Base-by-base conservation (phyloP, 2,329 filamentous ascomycete genomes). In the Microcyclospora tardicrescens region DNA sequence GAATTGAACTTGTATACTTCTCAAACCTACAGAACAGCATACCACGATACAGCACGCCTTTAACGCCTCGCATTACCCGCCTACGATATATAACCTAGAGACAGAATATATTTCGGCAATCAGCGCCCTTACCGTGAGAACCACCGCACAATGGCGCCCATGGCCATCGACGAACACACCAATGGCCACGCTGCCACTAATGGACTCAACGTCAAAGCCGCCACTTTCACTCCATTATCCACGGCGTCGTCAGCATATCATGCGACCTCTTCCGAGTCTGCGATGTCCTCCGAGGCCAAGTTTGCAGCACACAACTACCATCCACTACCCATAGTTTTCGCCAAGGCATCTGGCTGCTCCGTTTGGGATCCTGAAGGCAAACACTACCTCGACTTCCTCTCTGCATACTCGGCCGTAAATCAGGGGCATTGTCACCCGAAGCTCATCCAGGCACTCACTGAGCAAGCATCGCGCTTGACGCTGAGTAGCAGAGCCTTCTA, bases 271-370 rank as follows among this genome's bases (percentile, higher is more conserved):
- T 87, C 86, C 33, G 67, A 78, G 41, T 70, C 73, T 52, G 89
- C 91, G 53, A 93, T 95, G 60, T 67, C 77, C 38, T 68, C 78
- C 38, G 91, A 98, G 67, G 71, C 84, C 56, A 70, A 83, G 59
- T 89, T 76, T 62, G 91, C 91, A 36, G 91, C 91, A 35, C 91
- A 98, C 75, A 98, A 98, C 71, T 98, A 98, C 72, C 87, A 96
- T 64, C 91, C 91, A 12, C 75, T 98, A 2, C 91, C 91, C 31
- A 79, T 98, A 43, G 91, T 94, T 58, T 95, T 96, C 63, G 73
- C 89, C 40, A 77, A 78, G 48, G 91, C 86, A 32, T 74, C 79
- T 53, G 91, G 89, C 35, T 81, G 81, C 57, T 79, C 82, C 44
- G 91, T 96, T 42, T 98, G 91, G 89, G 91, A 98, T 59, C 91